Base-by-base conservation (phyloP, 139 green algal species). In the Zygnema circumcarinatum region DNA sequence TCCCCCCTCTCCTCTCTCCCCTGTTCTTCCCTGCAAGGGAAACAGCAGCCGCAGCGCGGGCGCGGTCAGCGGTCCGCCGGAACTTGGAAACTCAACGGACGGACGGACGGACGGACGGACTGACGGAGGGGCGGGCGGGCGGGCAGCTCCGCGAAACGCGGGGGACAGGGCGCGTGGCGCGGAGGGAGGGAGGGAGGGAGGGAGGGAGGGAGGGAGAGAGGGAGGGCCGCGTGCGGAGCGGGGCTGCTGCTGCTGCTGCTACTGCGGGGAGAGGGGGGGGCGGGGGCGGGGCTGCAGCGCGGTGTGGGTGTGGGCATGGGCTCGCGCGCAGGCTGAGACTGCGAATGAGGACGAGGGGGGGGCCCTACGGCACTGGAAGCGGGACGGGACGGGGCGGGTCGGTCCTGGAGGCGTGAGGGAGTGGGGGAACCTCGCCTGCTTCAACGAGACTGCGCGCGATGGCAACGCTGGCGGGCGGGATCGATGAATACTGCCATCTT, bases 401-500 rank as follows among this genome's bases (percentile, higher is more conserved):
- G n/a, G n/a, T 72, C 29, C 56, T 35, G n/a, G n/a, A 72, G n/a
- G n/a, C 56, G 56, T 35, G 56, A 72, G 56, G n/a, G 56, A 72
- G n/a, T 29, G 56, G 29, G 29, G 29, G n/a, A 72, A 72, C 29
- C 56, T 35, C 29, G n/a, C 29, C 29, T 72, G 29, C 56, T 35
- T 35, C 29, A n/a, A n/a, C 56, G n/a, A 72, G n/a, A 72, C 29
- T n/a, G n/a, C 29, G n/a, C 56, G 69, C 36, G 7, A 78, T 41
- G 39, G 69, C 36, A 47, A 78, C 38, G 7, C n/a, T n/a, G n/a
- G n/a, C n/a, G n/a, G n/a, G n/a, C n/a, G 69, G 36, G 79, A 52
- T 89, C 36, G 84, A 38, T 36, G 84, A 89, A 62, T 89, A 89
- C 84, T 89, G 84, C 38, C 33, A 35, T n/a, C 0, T 38, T 21